phyloP scores from a whole-genome alignment of 495 filamentous ascomycete genomes.

The Acidomyces sp. region DNA sequence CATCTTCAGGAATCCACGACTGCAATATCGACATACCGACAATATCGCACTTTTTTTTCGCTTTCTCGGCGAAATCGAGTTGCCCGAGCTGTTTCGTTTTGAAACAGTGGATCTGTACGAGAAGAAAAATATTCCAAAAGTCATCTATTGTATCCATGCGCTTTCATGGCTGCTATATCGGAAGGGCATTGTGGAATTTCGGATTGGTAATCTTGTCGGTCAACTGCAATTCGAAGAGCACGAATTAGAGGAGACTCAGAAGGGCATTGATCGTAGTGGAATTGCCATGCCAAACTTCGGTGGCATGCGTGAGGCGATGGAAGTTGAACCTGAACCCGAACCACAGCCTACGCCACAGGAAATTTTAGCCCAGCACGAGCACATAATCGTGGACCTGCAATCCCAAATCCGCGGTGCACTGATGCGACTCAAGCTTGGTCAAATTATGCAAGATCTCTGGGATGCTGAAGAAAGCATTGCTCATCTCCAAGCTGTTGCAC shows the following conservation, averaged over 20 bases:
- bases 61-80: constrained; percentile 81
- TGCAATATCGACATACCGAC: constrained; percentile 94
- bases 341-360: constrained; percentile 79
- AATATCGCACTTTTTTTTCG: constrained; percentile 92
- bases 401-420: constrained; percentile 74
- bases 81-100: constrained; percentile 97
- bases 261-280: constrained; percentile 87
- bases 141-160: constrained; percentile 97
- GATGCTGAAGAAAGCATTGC: constrained; percentile 64
- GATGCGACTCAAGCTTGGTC: constrained; percentile 60
- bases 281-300: constrained; percentile 95
- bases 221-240: constrained; percentile 96
- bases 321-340: constrained; percentile 62
- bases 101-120: constrained; percentile 97
- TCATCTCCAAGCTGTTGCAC: constrained; percentile 69
- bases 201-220: constrained; percentile 96
- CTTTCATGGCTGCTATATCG: constrained; percentile 90
- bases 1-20: constrained; percentile 69
- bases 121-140: constrained; percentile 98
- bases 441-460: constrained; percentile 84
- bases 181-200: constrained; percentile 85
- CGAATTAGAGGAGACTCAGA: constrained; percentile 91
- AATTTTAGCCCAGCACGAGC: constrained; percentile 65
- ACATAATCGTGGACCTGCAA: constrained; percentile 64
- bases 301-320: constrained; percentile 91